These are phyloP conservation scores for Neospora caninum DNA, from an alignment of 169 alveolate genomes.

Conservation along the genomic window DNA sequence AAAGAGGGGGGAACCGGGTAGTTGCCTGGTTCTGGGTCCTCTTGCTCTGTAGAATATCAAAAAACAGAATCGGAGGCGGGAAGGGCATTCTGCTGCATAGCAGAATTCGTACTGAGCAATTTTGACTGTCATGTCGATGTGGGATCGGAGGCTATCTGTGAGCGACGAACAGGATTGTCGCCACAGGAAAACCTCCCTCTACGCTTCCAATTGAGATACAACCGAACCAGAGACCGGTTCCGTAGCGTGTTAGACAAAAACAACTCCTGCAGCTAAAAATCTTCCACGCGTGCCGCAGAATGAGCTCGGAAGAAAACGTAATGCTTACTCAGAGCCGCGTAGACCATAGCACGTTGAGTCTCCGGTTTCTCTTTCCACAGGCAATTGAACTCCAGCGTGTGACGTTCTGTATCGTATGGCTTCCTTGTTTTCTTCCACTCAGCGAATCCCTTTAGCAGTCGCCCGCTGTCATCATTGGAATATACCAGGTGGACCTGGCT, in stretches of 20 bases:
- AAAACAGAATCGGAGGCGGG: not conserved
- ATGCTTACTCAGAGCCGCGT: not conserved
- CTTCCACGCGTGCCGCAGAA: too few species aligned
- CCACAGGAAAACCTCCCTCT: too few species aligned
- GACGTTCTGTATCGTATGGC: not conserved
- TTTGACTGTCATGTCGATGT: too few species aligned
- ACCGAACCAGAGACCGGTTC: too few species aligned
- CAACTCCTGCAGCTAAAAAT: too few species aligned
- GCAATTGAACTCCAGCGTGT: not conserved
- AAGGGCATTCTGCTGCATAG: not conserved
- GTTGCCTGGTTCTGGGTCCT: not conserved
- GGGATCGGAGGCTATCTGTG: too few species aligned
- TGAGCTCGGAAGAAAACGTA: too few species aligned
- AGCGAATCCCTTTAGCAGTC: not conserved
- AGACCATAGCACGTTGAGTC: not conserved
- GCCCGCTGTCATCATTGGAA: not conserved
- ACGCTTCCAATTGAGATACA: too few species aligned
- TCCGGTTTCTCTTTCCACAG: not conserved
- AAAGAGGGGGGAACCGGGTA: not conserved
- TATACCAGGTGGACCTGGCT: not conserved
- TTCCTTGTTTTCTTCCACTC: not conserved
- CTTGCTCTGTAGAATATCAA: not conserved
- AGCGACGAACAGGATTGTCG: too few species aligned
- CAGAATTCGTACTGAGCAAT: too few species aligned
- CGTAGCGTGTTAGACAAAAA: too few species aligned